Percentiles rank a stretch among this genome's conserved stretches.
Evolutionary conservation across 2,329 filamentous ascomycete species (phyloP).

Genomic region (Hypocreales sp.): DNA sequence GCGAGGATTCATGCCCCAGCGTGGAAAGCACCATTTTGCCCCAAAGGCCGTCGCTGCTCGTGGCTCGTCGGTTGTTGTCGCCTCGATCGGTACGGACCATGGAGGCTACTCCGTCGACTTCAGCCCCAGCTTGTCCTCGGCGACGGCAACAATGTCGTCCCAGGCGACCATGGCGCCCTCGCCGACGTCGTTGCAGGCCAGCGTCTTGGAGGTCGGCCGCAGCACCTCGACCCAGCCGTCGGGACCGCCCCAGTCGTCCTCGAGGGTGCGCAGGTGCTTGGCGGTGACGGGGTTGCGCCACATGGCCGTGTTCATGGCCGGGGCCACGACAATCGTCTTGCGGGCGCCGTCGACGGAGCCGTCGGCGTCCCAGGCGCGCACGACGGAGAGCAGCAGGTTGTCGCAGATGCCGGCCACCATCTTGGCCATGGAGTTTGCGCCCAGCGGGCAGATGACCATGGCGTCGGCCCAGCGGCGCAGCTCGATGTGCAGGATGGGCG

Average conservation of each 20-base stretch:
- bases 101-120: too few species aligned
- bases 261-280: slow-evolving; percentile 52
- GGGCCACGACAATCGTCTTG: slow-evolving; percentile 60
- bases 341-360: slow-evolving; percentile 35
- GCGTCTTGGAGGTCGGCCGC: slow-evolving; percentile 54
- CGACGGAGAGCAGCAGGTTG: slow-evolving; percentile 55
- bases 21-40: too few species aligned
- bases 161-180: slow-evolving; percentile 74
- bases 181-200: slow-evolving; percentile 77
- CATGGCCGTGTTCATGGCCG: slow-evolving; percentile 85
- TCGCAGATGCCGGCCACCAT: slow-evolving; percentile 65
- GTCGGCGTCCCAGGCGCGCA: slow-evolving; percentile 79
- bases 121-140: slow-evolving; percentile 36
- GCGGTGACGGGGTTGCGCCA: slow-evolving; percentile 72
- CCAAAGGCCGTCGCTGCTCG: too few species aligned
- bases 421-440: slow-evolving; percentile 77
- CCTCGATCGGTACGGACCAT: too few species aligned
- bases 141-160: slow-evolving; percentile 52
- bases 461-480: slow-evolving; percentile 65
- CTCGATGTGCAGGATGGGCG: slow-evolving; percentile 83
- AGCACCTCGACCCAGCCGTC: slow-evolving; percentile 48
- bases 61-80: too few species aligned
- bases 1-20: too few species aligned
- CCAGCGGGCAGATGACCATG: slow-evolving; percentile 65
- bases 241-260: slow-evolving; percentile 55